phyloP scores from a whole-genome alignment of 768 basidiomycete genomes.

The Boletellus ananiceps region DNA sequence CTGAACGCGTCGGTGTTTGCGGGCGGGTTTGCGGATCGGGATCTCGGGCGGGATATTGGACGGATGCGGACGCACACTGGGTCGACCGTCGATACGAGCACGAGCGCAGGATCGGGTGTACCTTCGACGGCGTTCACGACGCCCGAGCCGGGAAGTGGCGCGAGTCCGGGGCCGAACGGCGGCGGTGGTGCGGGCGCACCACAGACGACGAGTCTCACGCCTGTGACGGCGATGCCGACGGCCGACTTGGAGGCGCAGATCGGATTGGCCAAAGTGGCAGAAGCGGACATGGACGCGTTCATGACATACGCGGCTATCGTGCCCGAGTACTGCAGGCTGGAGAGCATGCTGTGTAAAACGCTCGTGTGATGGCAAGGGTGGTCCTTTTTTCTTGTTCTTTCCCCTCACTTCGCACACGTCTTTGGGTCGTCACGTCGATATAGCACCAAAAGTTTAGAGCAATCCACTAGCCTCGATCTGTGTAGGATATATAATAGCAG shows the following conservation, averaged over 20 bases:
- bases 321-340: slow-evolving; percentile 76
- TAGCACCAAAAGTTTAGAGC: background rate
- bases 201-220: slow-evolving; percentile 56
- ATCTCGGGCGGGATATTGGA: slow-evolving; percentile 34
- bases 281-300: slow-evolving; percentile 80
- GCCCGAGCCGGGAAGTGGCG: slow-evolving; percentile 46
- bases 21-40: slow-evolving; percentile 39
- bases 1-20: slow-evolving; percentile 30
- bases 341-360: slow-evolving; percentile 69
- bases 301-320: slow-evolving; percentile 83
- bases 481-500: slow-evolving; percentile 3
- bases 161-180: slow-evolving; percentile 33
- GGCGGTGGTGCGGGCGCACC: slow-evolving; percentile 30
- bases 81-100: slow-evolving; percentile 35
- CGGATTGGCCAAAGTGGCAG: slow-evolving; percentile 77
- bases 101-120: slow-evolving; percentile 33
- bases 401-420: background rate
- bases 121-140: slow-evolving; percentile 57
- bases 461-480: slow-evolving; percentile 1
- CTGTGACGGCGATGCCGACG: slow-evolving; percentile 68
- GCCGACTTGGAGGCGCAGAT: slow-evolving; percentile 68
- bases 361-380: slow-evolving; percentile 34
- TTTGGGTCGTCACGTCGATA: background rate
- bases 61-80: slow-evolving; percentile 55
- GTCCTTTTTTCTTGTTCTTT: background rate